Evolutionary conservation across 2,329 filamentous ascomycete genomes (phyloP).

Genomic region (Aspergillus flavus): DNA sequence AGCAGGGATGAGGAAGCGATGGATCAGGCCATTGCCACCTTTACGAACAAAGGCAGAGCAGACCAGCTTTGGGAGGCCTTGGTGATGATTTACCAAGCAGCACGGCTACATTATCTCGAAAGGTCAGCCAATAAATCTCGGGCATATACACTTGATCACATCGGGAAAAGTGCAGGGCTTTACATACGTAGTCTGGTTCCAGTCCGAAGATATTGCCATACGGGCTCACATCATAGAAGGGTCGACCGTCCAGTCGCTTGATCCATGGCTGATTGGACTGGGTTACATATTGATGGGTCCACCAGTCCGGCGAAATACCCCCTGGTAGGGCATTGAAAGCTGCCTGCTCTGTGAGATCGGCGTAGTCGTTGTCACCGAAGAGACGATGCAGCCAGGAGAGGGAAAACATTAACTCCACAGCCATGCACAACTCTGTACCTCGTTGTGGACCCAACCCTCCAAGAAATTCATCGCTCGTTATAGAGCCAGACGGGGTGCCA

Average conservation of each 20-base stretch:
- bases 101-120: constrained; percentile 37
- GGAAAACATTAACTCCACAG: constrained; percentile 57
- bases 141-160: not conserved
- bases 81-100: constrained; percentile 62
- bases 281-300: constrained; percentile 59
- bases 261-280: constrained; percentile 58
- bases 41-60: constrained; percentile 50
- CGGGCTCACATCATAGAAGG: constrained; percentile 54
- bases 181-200: constrained; percentile 48
- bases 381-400: constrained; percentile 55
- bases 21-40: constrained; percentile 50
- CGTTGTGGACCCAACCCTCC: constrained; percentile 47
- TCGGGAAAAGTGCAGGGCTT: not conserved
- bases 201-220: constrained; percentile 54
- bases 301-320: constrained; percentile 56
- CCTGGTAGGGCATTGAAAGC: constrained; percentile 60
- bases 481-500: constrained; percentile 50
- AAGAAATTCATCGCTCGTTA: constrained; percentile 55
- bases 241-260: constrained; percentile 43
- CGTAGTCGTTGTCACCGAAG: constrained; percentile 50
- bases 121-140: not conserved
- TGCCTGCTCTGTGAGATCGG: constrained; percentile 55
- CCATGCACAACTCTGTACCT: constrained; percentile 55
- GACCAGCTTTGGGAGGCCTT: constrained; percentile 60
- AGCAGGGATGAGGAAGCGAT: constrained; percentile 54